Percentiles rank a stretch among this genome's conserved stretches.
phyloP scores from a whole-genome alignment of 331 rosid species.

The Pyracantha coccinea region DNA sequence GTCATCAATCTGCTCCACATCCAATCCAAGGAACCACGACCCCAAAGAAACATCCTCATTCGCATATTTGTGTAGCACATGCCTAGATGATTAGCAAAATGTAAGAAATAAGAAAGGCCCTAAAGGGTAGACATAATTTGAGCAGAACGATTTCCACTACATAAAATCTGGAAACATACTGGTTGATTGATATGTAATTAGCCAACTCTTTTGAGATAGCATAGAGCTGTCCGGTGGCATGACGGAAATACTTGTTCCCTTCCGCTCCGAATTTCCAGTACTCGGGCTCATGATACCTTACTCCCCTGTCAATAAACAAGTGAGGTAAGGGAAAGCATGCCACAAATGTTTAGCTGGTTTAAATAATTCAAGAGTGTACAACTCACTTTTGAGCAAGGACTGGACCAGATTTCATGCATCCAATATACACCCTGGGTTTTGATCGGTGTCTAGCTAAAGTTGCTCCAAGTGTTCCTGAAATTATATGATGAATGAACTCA shows the following conservation, averaged over 20 bases:
- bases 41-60: slow-evolving; percentile 56
- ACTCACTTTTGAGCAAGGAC: slow-evolving; percentile 54
- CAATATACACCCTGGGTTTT: slow-evolving; percentile 41
- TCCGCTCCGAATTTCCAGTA: slow-evolving; percentile 56
- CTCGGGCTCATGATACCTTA: slow-evolving; percentile 53
- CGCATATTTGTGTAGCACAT: slow-evolving; percentile 44
- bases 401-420: slow-evolving; percentile 62
- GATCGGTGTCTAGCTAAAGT: slow-evolving; percentile 43
- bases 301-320: slow-evolving; percentile 33
- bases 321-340: not conserved
- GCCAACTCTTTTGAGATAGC: slow-evolving; percentile 52
- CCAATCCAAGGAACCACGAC: slow-evolving; percentile 57
- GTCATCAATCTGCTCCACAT: slow-evolving; percentile 51
- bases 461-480: slow-evolving; percentile 46
- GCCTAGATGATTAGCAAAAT: slow-evolving; percentile 22
- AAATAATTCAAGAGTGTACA: not conserved
- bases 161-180: slow-evolving; percentile 22
- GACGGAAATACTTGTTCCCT: slow-evolving; percentile 57
- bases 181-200: slow-evolving; percentile 41
- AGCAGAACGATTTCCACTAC: not conserved
- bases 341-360: not conserved
- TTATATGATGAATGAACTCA: not conserved
- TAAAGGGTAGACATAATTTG: not conserved
- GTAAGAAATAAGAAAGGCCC: not conserved
- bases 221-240: slow-evolving; percentile 56